A percentile compares a stretch with the other conserved stretches of the same genome.
Conservation (phyloP, 495 filamentous ascomycete species). For the Rostrohypoxylon terebratum region DNA sequence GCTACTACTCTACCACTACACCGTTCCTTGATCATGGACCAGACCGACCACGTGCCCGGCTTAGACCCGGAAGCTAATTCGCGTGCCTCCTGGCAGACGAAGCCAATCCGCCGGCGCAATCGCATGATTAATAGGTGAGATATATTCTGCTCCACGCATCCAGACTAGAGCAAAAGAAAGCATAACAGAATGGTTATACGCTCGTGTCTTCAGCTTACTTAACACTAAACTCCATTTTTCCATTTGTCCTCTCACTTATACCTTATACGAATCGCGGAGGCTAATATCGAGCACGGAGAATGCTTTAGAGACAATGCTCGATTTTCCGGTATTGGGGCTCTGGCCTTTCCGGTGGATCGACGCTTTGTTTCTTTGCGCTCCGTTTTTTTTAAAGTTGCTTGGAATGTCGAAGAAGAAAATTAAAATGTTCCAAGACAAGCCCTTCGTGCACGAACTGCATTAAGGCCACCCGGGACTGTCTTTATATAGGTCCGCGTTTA, state of each 20-base stretch:
- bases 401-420: constrained; percentile 81
- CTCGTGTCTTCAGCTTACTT: neutral
- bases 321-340: constrained; percentile 8
- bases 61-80: constrained; percentile 43
- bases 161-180: constrained; percentile 4
- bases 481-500: constrained; percentile 70
- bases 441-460: constrained; percentile 76
- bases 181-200: neutral
- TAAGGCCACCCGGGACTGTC: constrained; percentile 70
- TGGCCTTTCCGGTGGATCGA: constrained; percentile 59
- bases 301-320: constrained; percentile 34
- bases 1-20: constrained; percentile 2
- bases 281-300: constrained; percentile 37
- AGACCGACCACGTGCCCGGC: constrained; percentile 43
- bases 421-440: constrained; percentile 80
- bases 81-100: constrained; percentile 43
- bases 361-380: constrained; percentile 65
- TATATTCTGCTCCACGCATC: constrained; percentile 14
- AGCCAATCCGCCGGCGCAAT: constrained; percentile 71
- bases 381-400: constrained; percentile 47
- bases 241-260: constrained; percentile 9
- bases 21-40: constrained; percentile 33
- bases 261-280: constrained; percentile 8
- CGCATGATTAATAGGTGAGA: constrained; percentile 69
- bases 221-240: constrained; percentile 1